Conservation (phyloP, 2,329 filamentous ascomycete species). For the Phyllosticta citribraziliensis region DNA sequence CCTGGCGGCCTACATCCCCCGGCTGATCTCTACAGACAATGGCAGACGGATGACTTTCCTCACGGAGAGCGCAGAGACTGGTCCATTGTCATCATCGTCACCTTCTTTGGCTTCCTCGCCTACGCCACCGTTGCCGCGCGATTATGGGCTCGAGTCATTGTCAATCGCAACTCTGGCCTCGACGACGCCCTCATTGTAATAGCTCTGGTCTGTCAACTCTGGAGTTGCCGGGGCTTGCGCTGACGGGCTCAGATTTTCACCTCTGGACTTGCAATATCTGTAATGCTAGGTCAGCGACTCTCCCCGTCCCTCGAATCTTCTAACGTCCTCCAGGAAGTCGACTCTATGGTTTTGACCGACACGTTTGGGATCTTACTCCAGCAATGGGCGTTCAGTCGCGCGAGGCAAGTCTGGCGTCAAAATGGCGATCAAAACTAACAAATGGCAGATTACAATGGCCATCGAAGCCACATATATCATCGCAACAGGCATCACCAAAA, state of each 20-base stretch:
- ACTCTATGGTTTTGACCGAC: slow-evolving; percentile 5
- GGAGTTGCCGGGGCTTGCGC: not conserved
- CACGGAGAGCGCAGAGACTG: not conserved
- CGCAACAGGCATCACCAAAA: slow-evolving; percentile 21
- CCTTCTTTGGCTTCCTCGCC: not conserved
- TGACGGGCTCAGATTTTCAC: not conserved
- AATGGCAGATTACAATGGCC: slow-evolving; percentile 14
- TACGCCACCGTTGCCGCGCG: not conserved
- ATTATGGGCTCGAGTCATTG: not conserved
- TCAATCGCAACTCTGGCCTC: not conserved
- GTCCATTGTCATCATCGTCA: not conserved
- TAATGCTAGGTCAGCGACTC: not conserved
- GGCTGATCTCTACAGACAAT: not conserved
- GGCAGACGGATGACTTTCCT: slow-evolving; percentile 3
- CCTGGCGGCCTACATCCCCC: slow-evolving; percentile 7
- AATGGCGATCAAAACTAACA: too few species aligned
- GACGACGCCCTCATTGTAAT: slow-evolving; percentile 5
- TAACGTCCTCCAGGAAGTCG: not conserved
- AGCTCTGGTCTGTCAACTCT: not conserved
- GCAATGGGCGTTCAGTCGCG: not conserved
- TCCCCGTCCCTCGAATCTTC: not conserved
- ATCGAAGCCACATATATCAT: slow-evolving; percentile 20
- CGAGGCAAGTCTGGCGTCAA: not conserved
- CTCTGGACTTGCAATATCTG: not conserved
- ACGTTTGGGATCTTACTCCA: slow-evolving; percentile 6